These are phyloP conservation scores for Phaffia rhodozyma DNA, from an alignment of 1,284 basidiomycete species.

Conservation along the genomic window DNA sequence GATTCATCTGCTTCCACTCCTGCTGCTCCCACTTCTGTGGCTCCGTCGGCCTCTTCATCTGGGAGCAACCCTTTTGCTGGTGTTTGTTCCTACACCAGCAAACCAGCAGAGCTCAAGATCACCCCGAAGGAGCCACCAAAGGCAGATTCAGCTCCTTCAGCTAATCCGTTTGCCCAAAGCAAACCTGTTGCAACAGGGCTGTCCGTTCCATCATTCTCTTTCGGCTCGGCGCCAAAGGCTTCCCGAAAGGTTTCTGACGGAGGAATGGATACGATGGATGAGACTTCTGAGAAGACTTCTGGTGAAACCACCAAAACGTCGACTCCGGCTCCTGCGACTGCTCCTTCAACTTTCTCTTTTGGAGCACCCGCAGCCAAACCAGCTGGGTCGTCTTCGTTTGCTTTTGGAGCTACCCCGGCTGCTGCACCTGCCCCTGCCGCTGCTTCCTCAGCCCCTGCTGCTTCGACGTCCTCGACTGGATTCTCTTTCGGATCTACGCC, in stretches of 20 bases:
- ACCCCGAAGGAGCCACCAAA: too few relatives aligned
- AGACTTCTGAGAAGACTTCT: too few relatives aligned
- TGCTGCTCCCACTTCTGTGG: constrained; percentile 18
- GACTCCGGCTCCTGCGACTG: too few relatives aligned
- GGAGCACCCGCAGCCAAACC: too few relatives aligned
- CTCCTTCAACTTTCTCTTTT: too few relatives aligned
- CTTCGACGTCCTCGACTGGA: constrained; percentile 1
- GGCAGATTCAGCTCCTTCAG: background rate
- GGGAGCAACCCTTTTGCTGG: background rate
- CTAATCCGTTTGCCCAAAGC: constrained; percentile 9
- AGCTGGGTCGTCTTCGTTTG: background rate
- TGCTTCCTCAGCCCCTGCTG: constrained; percentile 6
- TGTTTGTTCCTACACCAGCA: background rate
- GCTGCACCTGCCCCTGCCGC: background rate
- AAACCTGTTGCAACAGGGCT: too few relatives aligned
- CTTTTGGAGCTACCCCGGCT: background rate
- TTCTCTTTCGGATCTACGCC: constrained; percentile 14
- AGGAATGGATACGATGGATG: too few relatives aligned
- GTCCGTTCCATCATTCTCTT: too few relatives aligned
- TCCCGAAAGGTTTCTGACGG: too few relatives aligned
- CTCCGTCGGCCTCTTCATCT: background rate
- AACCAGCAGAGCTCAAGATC: background rate
- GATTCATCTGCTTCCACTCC: constrained; percentile 10
- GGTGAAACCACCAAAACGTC: too few relatives aligned
- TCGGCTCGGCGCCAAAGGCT: too few relatives aligned